Percentiles rank a stretch among this genome's conserved stretches.
Evolutionary conservation across 1,139 yeast genomes (phyloP).

Genomic region (Meyerozyma sp.): DNA sequence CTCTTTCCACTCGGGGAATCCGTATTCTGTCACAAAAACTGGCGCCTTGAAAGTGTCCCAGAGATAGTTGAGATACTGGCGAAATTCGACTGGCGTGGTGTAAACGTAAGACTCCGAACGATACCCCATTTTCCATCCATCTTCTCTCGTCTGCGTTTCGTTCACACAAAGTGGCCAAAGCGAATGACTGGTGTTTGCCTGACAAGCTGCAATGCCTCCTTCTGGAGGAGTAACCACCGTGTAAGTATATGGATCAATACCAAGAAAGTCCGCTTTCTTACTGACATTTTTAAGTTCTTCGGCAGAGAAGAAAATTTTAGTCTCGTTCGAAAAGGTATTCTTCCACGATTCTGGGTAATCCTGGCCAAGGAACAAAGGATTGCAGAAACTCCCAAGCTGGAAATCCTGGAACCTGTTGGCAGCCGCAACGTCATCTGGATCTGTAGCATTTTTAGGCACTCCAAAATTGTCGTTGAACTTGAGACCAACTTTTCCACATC

Average conservation of each 20-base stretch:
- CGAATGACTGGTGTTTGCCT: conserved; percentile 9
- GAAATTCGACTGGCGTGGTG: conserved; percentile 16
- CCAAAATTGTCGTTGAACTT: conserved; percentile 16
- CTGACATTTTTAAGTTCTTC: conserved; percentile 19
- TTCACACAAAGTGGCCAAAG: conserved; percentile 19
- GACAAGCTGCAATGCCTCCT: conserved; percentile 16
- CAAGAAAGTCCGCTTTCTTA: conserved; percentile 25
- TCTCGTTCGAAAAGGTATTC: conserved; percentile 13
- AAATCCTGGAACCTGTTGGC: conserved; percentile 22
- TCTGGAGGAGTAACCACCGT: conserved; percentile 15
- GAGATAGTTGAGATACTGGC: conserved; percentile 15
- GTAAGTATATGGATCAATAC: conserved; percentile 31
- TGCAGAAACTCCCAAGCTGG: conserved; percentile 20
- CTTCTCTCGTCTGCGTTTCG: conserved; percentile 10
- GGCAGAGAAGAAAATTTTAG: conserved; percentile 14
- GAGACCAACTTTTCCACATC: conserved; percentile 20
- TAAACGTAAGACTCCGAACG: conserved; percentile 18
- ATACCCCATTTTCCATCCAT: conserved; percentile 26
- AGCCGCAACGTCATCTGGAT: conserved; percentile 17
- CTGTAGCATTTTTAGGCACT: conserved; percentile 13
- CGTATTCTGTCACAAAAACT: conserved; percentile 24
- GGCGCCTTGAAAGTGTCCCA: conserved; percentile 17
- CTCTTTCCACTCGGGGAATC: conserved; percentile 30
- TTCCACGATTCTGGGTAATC: conserved; percentile 24
- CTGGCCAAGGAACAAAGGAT: conserved; percentile 26